These are phyloP conservation scores for Yamadazyma conglobata DNA, from an alignment of 1,139 yeast species.

Conservation along the genomic window DNA sequence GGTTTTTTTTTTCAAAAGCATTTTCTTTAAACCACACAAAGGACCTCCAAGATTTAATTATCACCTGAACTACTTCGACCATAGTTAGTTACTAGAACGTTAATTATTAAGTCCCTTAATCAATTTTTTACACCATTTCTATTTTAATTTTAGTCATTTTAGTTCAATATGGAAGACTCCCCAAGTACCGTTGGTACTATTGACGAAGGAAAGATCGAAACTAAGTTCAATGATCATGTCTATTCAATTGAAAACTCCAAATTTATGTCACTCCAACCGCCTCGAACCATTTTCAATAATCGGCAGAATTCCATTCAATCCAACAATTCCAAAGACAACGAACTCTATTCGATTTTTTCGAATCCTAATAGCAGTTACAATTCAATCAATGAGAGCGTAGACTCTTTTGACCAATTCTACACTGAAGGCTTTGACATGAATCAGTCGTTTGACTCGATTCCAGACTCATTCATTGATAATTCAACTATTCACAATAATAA, in stretches of 20 bases:
- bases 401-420: constrained; percentile 22
- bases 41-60: too few species aligned
- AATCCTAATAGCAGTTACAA: constrained; percentile 19
- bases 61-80: too few species aligned
- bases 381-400: constrained; percentile 14
- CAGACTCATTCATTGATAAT: constrained; percentile 10
- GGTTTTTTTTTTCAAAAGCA: too few species aligned
- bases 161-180: constrained; percentile 13
- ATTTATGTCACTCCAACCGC: constrained; percentile 12
- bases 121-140: too few species aligned
- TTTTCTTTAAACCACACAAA: too few species aligned
- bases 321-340: constrained; percentile 13
- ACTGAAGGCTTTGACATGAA: constrained; percentile 27
- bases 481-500: constrained; percentile 1
- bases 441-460: constrained; percentile 28
- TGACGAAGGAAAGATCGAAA: constrained; percentile 13
- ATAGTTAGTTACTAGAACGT: too few species aligned
- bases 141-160: too few species aligned
- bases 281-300: constrained; percentile 20
- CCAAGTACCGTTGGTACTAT: constrained; percentile 16
- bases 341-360: constrained; percentile 22
- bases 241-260: too few species aligned
- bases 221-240: constrained; percentile 7
- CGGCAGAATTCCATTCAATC: constrained; percentile 17
- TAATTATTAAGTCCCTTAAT: too few species aligned